Evolutionary conservation across 192 early-diverging fungal genomes (phyloP).

Genomic region (Linnemannia zychae): DNA sequence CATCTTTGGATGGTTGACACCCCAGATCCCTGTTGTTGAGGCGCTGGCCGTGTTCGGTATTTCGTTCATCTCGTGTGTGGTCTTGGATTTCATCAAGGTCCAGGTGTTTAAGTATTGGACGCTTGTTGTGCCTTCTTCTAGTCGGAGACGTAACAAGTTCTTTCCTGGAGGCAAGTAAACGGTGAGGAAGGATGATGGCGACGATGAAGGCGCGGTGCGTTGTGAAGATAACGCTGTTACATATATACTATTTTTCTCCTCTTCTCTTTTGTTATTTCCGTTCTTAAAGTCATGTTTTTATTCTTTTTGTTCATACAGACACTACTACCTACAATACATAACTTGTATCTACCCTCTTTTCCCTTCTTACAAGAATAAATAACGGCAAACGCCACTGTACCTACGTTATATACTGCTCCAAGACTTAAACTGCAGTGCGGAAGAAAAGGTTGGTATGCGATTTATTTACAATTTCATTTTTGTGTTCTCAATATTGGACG

Average conservation of each 20-base stretch:
- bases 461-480: too few relatives aligned
- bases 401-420: too few relatives aligned
- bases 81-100: slow-evolving; percentile 94
- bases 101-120: slow-evolving; percentile 87
- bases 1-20: slow-evolving; percentile 69
- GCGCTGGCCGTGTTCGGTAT: slow-evolving; percentile 81
- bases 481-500: too few relatives aligned
- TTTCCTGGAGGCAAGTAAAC: too few relatives aligned
- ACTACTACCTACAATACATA: too few relatives aligned
- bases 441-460: too few relatives aligned
- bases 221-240: neutral
- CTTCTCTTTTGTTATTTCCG: neutral
- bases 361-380: too few relatives aligned
- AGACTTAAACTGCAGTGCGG: too few relatives aligned
- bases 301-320: neutral
- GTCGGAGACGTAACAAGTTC: neutral
- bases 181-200: too few relatives aligned
- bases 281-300: too few relatives aligned
- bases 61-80: slow-evolving; percentile 82
- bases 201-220: neutral
- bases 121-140: slow-evolving; percentile 63
- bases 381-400: too few relatives aligned
- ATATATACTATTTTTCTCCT: neutral
- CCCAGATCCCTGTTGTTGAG: slow-evolving; percentile 77
- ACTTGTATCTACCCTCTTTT: too few relatives aligned